Base-by-base conservation (phyloP, 2,329 filamentous ascomycete species). In the Aureobasidium sp. region DNA sequence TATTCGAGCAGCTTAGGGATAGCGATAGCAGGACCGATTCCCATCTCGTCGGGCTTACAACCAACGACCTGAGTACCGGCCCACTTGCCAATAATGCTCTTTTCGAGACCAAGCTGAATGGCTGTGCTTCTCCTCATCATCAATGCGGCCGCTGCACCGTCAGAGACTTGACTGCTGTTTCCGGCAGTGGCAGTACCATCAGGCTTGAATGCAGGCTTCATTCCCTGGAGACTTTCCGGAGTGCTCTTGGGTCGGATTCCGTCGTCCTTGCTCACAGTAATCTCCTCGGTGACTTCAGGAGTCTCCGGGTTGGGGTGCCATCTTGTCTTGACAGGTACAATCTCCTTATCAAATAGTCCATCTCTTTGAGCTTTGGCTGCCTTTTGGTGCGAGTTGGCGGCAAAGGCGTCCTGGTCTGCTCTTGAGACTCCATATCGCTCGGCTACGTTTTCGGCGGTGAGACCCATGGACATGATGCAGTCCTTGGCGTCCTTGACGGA, bases 401-500 rank as follows among this genome's bases (percentile, higher is more conserved):
- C 91, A 67, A 96, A 91, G 1, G 81, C 86, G 71, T 97, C 92
- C 77, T 96, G 91, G 65, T 95, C 91, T 2, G 79, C 81, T 27
- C 92, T 78, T 5, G 77, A 82, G 27, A 97, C 84, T 11, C 83
- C 83, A 71, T 96, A 95, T 51, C 91, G 78, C 68, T 80, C 77
- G 0, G 92, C 90, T 0, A 97, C 91, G 69, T 96, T 96, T 79
- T 97, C 92, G 5, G 86, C 87, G 14, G 92, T 97, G 63, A 93
- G 76, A 0, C 92, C 92, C 92, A 97, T 97, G 68, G 87, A 85
- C 92, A 96, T 95, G 72, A 97, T 85, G 73, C 92, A 96, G 73
- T 96, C 92, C 45, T 83, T 78, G 3, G 89, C 89, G 66, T 95
- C 87, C 70, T 87, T 81, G 11, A 83, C 81, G 1, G 77, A 75